Base-by-base conservation (phyloP, 192 early-diverging fungal genomes). In the Powellomyces hirtus region DNA sequence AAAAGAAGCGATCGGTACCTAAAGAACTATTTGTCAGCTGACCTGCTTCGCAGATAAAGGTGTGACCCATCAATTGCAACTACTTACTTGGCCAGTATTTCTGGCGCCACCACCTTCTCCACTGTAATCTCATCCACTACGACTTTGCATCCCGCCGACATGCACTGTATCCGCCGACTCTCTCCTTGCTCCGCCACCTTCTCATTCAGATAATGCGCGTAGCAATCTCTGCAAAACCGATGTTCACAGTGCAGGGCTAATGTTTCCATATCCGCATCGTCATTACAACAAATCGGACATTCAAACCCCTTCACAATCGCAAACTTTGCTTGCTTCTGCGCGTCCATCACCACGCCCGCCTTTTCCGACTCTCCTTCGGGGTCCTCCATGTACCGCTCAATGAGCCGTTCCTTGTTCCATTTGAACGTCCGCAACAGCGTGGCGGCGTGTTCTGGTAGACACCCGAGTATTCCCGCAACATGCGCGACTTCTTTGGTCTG, bases 111-210 rank as follows among this genome's bases (percentile, higher is more conserved):
- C 4, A 91, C 70, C 57, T 81, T 66, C 68, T 89, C 84, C 18
- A 96, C 86, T 0, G 92, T 89, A 50, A 84, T 81, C 74, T 92
- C 89, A 55, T 94, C 94, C 18, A 98, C 90, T 36, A 93, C 86
- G 34, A 90, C 70, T 56, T 79, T 79, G 82, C 97, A 99, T 16
- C 81, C 80, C 52, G 81, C 62, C 35, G 84, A 86, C 36, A 89
- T 87, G 62, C 97, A 99, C 67, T 89, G 84, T 53, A 99, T 97
- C 53, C 89, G 75, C 64, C 93, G 79, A 52, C 87, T 90, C 73
- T 94, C 94, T 49, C 96, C 94, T 75, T 98, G 93, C 34, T 88
- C 89, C 57, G 76, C 75, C 68, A 95, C 91, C 78, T 98, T 98
- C 66, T 90, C 81, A 11, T 76, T 80, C 30, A 97, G 73, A 71